Evolutionary conservation across 1,139 yeast genomes (phyloP).

Genomic region (Yamadazyma kanchanaburiensis): DNA sequence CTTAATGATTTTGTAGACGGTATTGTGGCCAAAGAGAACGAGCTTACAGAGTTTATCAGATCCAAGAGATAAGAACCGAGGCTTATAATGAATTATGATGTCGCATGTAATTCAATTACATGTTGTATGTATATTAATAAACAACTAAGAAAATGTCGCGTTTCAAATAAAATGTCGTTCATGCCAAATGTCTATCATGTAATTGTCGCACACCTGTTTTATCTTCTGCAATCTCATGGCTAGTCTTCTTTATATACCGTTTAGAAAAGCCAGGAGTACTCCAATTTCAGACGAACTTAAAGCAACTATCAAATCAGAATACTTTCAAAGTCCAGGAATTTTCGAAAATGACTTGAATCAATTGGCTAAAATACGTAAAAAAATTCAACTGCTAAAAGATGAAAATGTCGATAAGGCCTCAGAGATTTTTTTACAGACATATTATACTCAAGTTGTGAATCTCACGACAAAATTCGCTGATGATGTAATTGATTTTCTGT

Average conservation of each 20-base stretch:
- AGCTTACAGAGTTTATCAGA: slow-evolving; percentile 3
- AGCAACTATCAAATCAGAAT: slow-evolving; percentile 53
- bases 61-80: too few relatives aligned
- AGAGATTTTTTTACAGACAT: slow-evolving; percentile 22
- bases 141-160: too few relatives aligned
- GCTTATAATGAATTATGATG: too few relatives aligned
- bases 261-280: slow-evolving; percentile 46
- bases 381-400: slow-evolving; percentile 20
- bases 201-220: too few relatives aligned
- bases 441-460: slow-evolving; percentile 28
- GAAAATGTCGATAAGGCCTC: slow-evolving; percentile 15
- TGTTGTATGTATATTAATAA: too few relatives aligned
- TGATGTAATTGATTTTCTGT: slow-evolving; percentile 51
- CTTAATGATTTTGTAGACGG: slow-evolving; percentile 11
- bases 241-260: slow-evolving; percentile 55
- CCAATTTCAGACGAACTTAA: slow-evolving; percentile 46
- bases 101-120: too few relatives aligned
- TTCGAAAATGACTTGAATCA: slow-evolving; percentile 52
- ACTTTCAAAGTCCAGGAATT: slow-evolving; percentile 60
- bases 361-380: slow-evolving; percentile 26
- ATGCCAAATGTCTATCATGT: too few relatives aligned
- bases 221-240: too few relatives aligned
- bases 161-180: too few relatives aligned
- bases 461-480: slow-evolving; percentile 38
- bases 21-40: slow-evolving; percentile 5